Evolutionary conservation across 1,139 yeast species (phyloP), one percentile per base, ranked within the genome.

Genomic region (Blastobotrys serpentis): DNA sequence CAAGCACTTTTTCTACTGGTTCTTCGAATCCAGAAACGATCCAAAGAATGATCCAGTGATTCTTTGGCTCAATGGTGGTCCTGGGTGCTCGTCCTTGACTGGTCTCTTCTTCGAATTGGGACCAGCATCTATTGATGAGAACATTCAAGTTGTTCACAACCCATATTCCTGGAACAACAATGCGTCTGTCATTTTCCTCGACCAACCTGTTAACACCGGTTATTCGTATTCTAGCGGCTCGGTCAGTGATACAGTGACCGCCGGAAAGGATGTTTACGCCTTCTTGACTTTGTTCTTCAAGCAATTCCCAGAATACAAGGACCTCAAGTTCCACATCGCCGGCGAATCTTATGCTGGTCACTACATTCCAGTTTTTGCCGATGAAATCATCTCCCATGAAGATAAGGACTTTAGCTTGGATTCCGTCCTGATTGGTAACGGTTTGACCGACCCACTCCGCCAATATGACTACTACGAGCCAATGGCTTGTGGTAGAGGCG

Each of bases 341-440:
- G 98, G 97, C 61, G 98, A 92, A 72, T 87, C 96, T 19, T 92
- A 90, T 67, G 98, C 95, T 50, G 98, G 98, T 56, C 98, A 90
- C 69, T 92, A 92, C 70, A 88, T 92, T 58, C 98, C 98, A 25
- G 90, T 81, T 8, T 88, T 90, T 67, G 96, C 96, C 22, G 71
- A 83, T 45, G 96, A 90, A 70, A 90, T 90, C 59, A 72, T 89
- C 63, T 76, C 81, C 25, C 76, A 75, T 43, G 89, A 86, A 61
- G 85, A 82, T 59, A 84, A 95, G 67, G 75, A 81, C 53, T 89
- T 92, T 73, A 81, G 89, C 67, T 77, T 92, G 65, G 67, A 79
- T 10, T 85, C 94, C 2, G 80, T 86, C 3, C 66, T 86, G 63
- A 86, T 86, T 58, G 96, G 96, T 34, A 86, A 86, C 67, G 95